Base-by-base conservation (phyloP, 116 monocot genomes). In the Iris pallida region DNA sequence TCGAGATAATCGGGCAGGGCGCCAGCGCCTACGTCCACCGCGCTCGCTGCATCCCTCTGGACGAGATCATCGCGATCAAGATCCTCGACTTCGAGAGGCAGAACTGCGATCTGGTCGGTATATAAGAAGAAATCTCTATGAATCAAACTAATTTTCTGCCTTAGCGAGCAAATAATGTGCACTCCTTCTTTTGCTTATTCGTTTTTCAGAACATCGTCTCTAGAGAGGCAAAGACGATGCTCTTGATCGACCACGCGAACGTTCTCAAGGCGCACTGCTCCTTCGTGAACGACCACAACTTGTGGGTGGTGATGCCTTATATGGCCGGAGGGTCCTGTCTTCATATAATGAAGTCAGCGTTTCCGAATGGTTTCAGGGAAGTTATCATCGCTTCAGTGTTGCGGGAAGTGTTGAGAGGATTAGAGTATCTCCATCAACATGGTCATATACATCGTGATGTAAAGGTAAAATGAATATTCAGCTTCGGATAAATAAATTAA, bases 221-320 rank as follows among this genome's bases (percentile, higher is more conserved):
- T 10, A 80, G 86, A 6, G 97, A 97, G 76, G 92, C 92, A 7
- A 84, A 97, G 49, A 97, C 83, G 1, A 89, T 97, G 92, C 74
- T 87, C 61, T 63, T 92, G 65, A 85, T 89, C 47, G 83, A 97
- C 57, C 97, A 97, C 73, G 85, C 85, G 3, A 97, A 97, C 78
- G 81, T 97, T 55, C 87, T 97, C 44, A 92, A 80, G 11, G 80
- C 92, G 2, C 85, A 97, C 64, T 97, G 97, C 70, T 92, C 97
- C 19, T 92, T 97, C 74, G 81, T 83, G 20, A 77, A 80, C 60
- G 85, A 70, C 49, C 82, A 84, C 44, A 75, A 72, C 42, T 66
- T 97, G 62, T 97, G 97, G 97, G 85, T 97, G 16, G 87, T 97
- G 30, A 97, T 97, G 97, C 97, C 92, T 11, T 97, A 87, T 44